phyloP scores from a whole-genome alignment of 441 rosid species.

The Eutrema salsugineum region DNA sequence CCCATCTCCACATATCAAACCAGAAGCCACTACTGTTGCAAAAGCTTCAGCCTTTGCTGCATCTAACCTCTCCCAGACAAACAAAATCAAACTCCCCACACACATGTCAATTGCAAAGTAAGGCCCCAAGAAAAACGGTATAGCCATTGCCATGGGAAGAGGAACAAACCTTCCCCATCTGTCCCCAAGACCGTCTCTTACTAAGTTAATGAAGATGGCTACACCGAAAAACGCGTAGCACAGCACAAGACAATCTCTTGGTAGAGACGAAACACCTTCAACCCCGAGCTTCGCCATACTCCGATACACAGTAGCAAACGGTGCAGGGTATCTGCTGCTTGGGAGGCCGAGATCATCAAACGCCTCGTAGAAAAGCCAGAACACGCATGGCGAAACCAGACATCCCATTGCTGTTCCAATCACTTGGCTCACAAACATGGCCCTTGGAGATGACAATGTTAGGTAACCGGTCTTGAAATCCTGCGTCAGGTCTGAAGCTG shows the following conservation, averaged over 20 bases:
- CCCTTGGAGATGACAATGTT: slow-evolving; percentile 77
- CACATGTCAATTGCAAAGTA: slow-evolving; percentile 91
- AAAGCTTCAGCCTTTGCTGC: slow-evolving; percentile 69
- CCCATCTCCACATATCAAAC: slow-evolving; percentile 89
- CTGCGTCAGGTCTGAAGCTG: slow-evolving; percentile 88
- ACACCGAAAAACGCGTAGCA: slow-evolving; percentile 49
- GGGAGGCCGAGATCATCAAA: slow-evolving; percentile 70
- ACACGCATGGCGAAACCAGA: slow-evolving; percentile 60
- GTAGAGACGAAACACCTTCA: slow-evolving; percentile 65
- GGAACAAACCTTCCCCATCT: slow-evolving; percentile 43
- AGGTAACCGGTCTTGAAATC: slow-evolving; percentile 94
- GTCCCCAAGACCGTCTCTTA: slow-evolving; percentile 30
- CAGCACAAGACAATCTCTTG: slow-evolving; percentile 59
- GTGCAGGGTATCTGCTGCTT: slow-evolving; percentile 65
- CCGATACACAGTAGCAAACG: slow-evolving; percentile 62
- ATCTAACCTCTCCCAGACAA: slow-evolving; percentile 65
- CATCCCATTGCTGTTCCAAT: slow-evolving; percentile 80
- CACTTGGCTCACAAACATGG: slow-evolving; percentile 85
- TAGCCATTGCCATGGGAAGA: slow-evolving; percentile 84
- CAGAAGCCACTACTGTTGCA: slow-evolving; percentile 83
- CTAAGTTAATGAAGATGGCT: slow-evolving; percentile 45
- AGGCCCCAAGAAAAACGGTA: slow-evolving; percentile 78
- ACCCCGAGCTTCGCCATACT: slow-evolving; percentile 86
- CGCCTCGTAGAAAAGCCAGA: slow-evolving; percentile 83
- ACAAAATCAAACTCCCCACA: slow-evolving; percentile 71